Conservation (phyloP, 2,329 filamentous ascomycete genomes). For the Botrytis pseudocinerea region DNA sequence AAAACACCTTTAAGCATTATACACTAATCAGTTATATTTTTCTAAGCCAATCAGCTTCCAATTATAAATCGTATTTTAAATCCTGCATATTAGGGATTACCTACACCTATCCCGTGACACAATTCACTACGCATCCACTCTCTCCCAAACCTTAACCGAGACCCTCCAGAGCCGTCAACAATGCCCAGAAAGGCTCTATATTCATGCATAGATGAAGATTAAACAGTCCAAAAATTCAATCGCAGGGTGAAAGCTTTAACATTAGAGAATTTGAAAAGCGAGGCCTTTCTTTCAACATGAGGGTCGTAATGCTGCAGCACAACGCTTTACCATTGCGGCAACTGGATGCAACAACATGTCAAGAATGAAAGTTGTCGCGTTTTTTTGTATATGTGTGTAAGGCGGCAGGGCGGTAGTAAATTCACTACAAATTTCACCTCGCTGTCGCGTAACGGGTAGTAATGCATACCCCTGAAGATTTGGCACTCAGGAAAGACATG, state of each 20-base stretch:
- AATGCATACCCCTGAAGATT: not conserved
- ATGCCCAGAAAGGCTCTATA: not conserved
- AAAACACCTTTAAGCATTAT: too few species aligned
- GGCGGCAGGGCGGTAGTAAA: not conserved
- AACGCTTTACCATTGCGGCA: not conserved
- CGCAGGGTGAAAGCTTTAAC: conserved; percentile 3
- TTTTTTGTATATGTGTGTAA: not conserved
- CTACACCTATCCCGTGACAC: not conserved
- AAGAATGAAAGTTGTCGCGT: not conserved
- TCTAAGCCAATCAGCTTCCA: too few species aligned
- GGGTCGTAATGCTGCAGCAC: not conserved
- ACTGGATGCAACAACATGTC: not conserved
- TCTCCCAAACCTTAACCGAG: not conserved
- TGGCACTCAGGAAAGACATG: not conserved
- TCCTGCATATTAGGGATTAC: too few species aligned
- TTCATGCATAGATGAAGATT: not conserved
- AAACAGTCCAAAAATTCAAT: conserved; percentile 3
- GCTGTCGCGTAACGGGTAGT: not conserved
- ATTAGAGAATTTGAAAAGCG: conserved; percentile 10
- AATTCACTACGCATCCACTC: not conserved
- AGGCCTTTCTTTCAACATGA: not conserved
- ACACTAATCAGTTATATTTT: too few species aligned
- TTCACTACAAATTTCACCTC: not conserved
- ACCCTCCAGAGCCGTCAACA: not conserved
- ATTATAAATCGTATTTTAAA: too few species aligned